Evolutionary conservation across 1,284 basidiomycete species (phyloP), one percentile per base, ranked within the genome.

Genomic region (Apiotrichum domesticum): DNA sequence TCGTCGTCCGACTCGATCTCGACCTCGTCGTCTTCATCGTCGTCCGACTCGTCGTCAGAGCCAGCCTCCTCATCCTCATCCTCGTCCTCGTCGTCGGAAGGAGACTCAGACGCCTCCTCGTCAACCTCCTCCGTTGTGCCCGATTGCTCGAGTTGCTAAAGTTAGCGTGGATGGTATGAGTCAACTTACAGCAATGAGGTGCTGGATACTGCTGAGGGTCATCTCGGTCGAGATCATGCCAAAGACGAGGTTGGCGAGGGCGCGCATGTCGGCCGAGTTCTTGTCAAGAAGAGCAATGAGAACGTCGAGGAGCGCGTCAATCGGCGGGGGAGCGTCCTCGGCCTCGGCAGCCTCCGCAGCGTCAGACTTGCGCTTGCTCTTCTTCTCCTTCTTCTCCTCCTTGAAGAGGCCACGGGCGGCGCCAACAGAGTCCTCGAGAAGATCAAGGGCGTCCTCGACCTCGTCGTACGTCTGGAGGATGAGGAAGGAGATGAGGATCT

Each of bases 221-320:
- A 90, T 84, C 14, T 83, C 81, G 9, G 82, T 79, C 33, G 87
- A 84, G 33, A 97, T 80, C 53, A 87, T 80, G 21, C 84, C 82
- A 70, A 98, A 96, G 4, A 85, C 86, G 63, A 90, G 85, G 59
- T 87, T 92, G 7, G 87, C 88, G 21, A 92, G 79, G 0, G 85
- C 83, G 29, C 91, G 85, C 73, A 90, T 81, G 75, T 91, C 95
- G 40, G 85, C 84, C 9, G 87, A 90, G 2, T 87, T 86, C 59
- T 87, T 83, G 72, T 98, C 93, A 51, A 98, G 78, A 69, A 91
- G 86, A 7, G 89, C 90, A 56, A 98, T 87, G 57, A 98, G 83
- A 32, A 83, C 83, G 69, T 98, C 94, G 49, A 94, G 85, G 41
- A 98, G 80, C 37, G 92, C 76, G 66, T 96, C 92, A 52, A 94